These are phyloP conservation scores for Geosmithia putterillii DNA, from an alignment of 2,329 filamentous ascomycete species.

Conservation along the genomic window DNA sequence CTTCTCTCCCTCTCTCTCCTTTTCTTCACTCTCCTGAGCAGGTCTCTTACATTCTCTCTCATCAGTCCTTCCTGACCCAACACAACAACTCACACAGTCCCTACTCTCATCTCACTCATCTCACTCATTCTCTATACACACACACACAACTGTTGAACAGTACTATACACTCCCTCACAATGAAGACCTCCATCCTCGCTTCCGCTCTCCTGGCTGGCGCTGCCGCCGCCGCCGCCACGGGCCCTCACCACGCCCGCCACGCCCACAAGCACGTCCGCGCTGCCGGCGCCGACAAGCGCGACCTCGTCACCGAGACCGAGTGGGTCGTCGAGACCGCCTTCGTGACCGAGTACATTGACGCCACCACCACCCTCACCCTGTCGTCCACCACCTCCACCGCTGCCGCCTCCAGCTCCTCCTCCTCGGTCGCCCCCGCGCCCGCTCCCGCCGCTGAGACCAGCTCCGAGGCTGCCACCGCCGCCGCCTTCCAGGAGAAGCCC, in stretches of 20 bases:
- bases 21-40: constrained; percentile 3
- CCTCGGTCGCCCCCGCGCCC: not conserved
- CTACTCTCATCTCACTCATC: not conserved
- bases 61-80: not conserved
- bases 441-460: constrained; percentile 6
- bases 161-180: constrained; percentile 14
- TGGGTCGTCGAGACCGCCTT: constrained; percentile 36
- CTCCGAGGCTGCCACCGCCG: constrained; percentile 2
- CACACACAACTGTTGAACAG: not conserved
- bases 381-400: constrained; percentile 3
- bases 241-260: constrained; percentile 24
- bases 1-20: not conserved
- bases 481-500: constrained; percentile 9
- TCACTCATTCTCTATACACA: not conserved
- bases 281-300: constrained; percentile 13
- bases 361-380: constrained; percentile 27
- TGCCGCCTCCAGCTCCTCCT: not conserved
- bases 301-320: constrained; percentile 33
- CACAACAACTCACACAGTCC: not conserved
- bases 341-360: constrained; percentile 35
- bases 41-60: constrained; percentile 1
- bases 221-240: constrained; percentile 38
- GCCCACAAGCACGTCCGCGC: constrained; percentile 23
- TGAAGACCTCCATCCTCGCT: constrained; percentile 25
- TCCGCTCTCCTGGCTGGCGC: constrained; percentile 19